Conservation (phyloP, 345 rosid species). For the Alliaria petiolata region DNA sequence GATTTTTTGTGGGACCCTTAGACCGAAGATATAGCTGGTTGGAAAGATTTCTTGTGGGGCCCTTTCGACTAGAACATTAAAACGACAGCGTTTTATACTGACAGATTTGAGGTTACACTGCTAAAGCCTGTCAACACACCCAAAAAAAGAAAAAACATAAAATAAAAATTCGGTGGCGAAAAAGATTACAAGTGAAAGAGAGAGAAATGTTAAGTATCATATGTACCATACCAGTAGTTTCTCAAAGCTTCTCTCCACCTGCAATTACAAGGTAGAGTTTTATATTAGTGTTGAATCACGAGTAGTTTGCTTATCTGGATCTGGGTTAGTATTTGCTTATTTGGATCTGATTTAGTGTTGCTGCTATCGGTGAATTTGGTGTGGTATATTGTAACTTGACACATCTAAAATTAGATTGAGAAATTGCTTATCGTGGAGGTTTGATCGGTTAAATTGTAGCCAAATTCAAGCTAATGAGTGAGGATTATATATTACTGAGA, state of each 20-base stretch:
- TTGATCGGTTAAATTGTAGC: too few species aligned
- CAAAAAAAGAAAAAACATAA: neutral
- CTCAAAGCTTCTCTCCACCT: slow-evolving; percentile 18
- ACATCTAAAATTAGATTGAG: too few species aligned
- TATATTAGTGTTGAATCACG: neutral
- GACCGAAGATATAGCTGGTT: too few species aligned
- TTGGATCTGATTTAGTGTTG: neutral
- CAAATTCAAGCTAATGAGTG: too few species aligned
- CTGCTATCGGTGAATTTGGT: neutral
- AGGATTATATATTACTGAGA: too few species aligned
- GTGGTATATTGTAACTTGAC: neutral
- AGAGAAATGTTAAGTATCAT: slow-evolving; percentile 14
- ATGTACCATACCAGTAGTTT: too few species aligned
- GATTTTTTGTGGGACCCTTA: neutral
- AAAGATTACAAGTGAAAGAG: neutral
- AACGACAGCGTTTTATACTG: neutral
- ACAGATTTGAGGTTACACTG: too few species aligned
- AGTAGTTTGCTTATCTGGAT: too few species aligned
- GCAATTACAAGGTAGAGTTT: slow-evolving; percentile 18
- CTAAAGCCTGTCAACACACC: neutral
- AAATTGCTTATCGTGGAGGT: too few species aligned
- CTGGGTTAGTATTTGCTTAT: too few species aligned
- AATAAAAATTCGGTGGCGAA: slow-evolving; percentile 2
- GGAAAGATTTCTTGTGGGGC: too few species aligned
- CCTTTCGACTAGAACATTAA: neutral